phyloP scores from a whole-genome alignment of 2,329 filamentous ascomycete species.

The Sclerotinia glacialis region DNA sequence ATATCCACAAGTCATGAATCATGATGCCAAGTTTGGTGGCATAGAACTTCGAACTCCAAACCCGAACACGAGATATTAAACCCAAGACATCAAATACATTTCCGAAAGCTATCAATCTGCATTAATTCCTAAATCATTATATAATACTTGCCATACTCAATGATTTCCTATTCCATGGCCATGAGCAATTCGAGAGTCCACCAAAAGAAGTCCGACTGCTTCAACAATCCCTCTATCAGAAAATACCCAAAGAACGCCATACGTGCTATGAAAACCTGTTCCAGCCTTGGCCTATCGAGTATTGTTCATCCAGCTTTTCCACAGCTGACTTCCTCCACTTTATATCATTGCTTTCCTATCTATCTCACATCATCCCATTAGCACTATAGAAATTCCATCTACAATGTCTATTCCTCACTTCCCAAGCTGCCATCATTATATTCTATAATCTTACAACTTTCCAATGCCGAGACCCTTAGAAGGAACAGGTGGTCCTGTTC shows the following conservation, averaged over 20 bases:
- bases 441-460: slow-evolving; percentile 23
- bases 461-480: slow-evolving; percentile 25
- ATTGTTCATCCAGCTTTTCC: slow-evolving; percentile 3
- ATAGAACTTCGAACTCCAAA: not conserved
- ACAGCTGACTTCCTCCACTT: not conserved
- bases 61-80: not conserved
- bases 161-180: slow-evolving; percentile 12
- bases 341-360: slow-evolving; percentile 4
- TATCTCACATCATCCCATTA: slow-evolving; percentile 4
- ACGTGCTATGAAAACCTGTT: slow-evolving; percentile 10
- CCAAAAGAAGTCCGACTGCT: not conserved
- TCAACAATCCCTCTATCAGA: slow-evolving; percentile 8
- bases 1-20: too few relatives aligned
- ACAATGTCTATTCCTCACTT: not conserved
- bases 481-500: slow-evolving; percentile 42
- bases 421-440: slow-evolving; percentile 25
- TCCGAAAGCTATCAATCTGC: not conserved
- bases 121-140: slow-evolving; percentile 27
- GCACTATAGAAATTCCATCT: not conserved
- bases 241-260: slow-evolving; percentile 22
- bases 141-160: slow-evolving; percentile 19
- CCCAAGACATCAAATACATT: not conserved
- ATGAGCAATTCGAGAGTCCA: slow-evolving; percentile 5
- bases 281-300: not conserved
- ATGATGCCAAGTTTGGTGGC: not conserved